Base-by-base conservation (phyloP, 164 flowering plant genomes). In the Chimonanthus praecox region DNA sequence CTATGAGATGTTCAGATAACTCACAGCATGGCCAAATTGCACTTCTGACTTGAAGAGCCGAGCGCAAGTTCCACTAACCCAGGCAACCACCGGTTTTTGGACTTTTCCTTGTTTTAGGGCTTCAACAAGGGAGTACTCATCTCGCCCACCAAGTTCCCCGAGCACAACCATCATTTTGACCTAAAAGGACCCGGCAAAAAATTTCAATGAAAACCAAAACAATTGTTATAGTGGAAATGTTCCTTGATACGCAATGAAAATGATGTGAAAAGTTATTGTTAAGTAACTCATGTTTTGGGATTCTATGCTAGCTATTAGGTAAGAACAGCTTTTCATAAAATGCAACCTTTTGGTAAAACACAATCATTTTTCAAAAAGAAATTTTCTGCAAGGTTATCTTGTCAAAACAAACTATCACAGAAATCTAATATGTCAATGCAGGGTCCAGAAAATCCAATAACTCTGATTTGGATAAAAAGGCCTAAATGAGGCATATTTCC, bases 41-140 rank as follows among this genome's bases (percentile, higher is more conserved):
- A 96, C 99, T 89, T 96, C 99, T 64, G 98, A 96, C 77, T 96
- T 94, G 86, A 95, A 95, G 69, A 95, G 94, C 18, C 87, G 82
- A 63, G 99, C 99, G 83, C 99, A 95, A 44, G 99, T 95, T 79
- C 99, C 99, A 73, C 99, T 93, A 80, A 96, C 98, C 99, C 98
- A 96, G 62, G 98, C 99, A 82, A 94, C 98, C 50, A 96, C 99
- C 67, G 97, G 99, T 79, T 96, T 96, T 69, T 82, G 85, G 69
- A 96, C 85, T 78, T 89, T 92, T 48, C 99, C 97, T 68, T 89
- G 91, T 81, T 92, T 94, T 72, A 96, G 80, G 74, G 99, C 99
- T 85, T 96, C 99, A 73, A 96, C 95, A 46, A 96, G 84, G 73
- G 98, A 96, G 83, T 96, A 96, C 79, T 96, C 99, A 82, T 96